These are phyloP conservation scores for Quercus gilva DNA, from an alignment of 306 rosid genomes.

Conservation along the genomic window DNA sequence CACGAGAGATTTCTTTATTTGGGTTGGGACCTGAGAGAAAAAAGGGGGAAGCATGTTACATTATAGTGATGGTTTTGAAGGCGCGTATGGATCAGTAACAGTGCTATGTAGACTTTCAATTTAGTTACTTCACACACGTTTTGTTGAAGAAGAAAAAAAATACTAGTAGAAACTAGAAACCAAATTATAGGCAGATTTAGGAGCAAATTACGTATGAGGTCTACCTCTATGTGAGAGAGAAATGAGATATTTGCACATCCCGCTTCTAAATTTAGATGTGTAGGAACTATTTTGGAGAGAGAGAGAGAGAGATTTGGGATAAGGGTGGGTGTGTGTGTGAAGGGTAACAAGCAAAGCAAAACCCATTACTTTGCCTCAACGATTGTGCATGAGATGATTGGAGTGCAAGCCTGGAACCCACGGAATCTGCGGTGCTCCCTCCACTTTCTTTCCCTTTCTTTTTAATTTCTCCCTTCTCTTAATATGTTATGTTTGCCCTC, in stretches of 20 bases:
- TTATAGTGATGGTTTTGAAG: neutral
- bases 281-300: slow-evolving; percentile 13
- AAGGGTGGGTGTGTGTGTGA: slow-evolving; percentile 10
- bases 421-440: slow-evolving; percentile 82
- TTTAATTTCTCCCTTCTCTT: neutral
- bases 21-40: neutral
- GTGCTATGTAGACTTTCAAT: neutral
- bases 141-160: slow-evolving; percentile 16
- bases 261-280: too few species aligned
- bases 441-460: neutral
- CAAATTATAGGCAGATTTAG: slow-evolving; percentile 6
- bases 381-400: slow-evolving; percentile 72
- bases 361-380: slow-evolving; percentile 63
- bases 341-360: slow-evolving; percentile 31
- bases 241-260: too few species aligned
- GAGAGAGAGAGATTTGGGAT: slow-evolving; percentile 16
- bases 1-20: neutral
- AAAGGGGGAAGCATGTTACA: neutral
- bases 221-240: too few species aligned
- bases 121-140: slow-evolving; percentile 30
- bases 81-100: neutral
- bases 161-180: neutral
- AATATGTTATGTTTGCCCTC: slow-evolving; percentile 11
- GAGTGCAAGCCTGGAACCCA: slow-evolving; percentile 89
- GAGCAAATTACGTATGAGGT: too few species aligned